These are phyloP conservation scores for Plasmopara viticola DNA, from an alignment of 352 stramenopile genomes.

Conservation along the genomic window DNA sequence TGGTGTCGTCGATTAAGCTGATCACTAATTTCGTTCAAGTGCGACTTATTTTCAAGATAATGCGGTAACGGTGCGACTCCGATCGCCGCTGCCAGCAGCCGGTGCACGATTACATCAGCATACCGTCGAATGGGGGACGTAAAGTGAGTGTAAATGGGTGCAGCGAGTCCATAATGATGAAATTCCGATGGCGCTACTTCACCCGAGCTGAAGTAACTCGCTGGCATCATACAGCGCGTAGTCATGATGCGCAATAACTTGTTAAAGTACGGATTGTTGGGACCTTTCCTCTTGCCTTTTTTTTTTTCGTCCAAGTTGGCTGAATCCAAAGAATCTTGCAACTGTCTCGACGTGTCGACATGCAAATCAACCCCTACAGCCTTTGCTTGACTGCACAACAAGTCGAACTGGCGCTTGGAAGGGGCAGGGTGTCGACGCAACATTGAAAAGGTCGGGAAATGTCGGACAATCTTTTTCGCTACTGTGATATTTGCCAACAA, in stretches of 20 bases:
- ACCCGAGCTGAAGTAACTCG: constrained; percentile 97
- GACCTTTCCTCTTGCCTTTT: constrained; percentile 20
- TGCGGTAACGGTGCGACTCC: constrained; percentile 92
- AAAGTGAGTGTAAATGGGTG: constrained; percentile 99
- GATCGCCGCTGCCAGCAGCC: constrained; percentile 94
- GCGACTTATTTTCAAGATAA: constrained; percentile 90
- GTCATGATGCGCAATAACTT: constrained; percentile 96
- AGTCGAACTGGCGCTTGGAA: constrained; percentile 91
- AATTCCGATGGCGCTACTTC: constrained; percentile 94
- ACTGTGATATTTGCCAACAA: constrained; percentile 98
- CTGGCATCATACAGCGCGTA: constrained; percentile 97
- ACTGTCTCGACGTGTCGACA: constrained; percentile 73
- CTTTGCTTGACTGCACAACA: constrained; percentile 75
- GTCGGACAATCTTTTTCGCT: constrained; percentile 90
- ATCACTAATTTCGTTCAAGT: constrained; percentile 93
- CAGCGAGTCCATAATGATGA: constrained; percentile 98
- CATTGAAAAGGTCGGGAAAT: constrained; percentile 94
- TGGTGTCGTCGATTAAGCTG: constrained; percentile 97
- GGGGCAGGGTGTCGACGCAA: constrained; percentile 93
- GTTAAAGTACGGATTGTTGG: constrained; percentile 95
- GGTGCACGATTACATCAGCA: constrained; percentile 98
- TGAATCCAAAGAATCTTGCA: constrained; percentile 78
- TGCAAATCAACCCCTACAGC: constrained; percentile 72
- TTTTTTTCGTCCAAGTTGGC: constrained; percentile 32
- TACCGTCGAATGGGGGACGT: constrained; percentile 98